phyloP scores from a whole-genome alignment of 192 early-diverging fungal species.

The Podila clonocystis region DNA sequence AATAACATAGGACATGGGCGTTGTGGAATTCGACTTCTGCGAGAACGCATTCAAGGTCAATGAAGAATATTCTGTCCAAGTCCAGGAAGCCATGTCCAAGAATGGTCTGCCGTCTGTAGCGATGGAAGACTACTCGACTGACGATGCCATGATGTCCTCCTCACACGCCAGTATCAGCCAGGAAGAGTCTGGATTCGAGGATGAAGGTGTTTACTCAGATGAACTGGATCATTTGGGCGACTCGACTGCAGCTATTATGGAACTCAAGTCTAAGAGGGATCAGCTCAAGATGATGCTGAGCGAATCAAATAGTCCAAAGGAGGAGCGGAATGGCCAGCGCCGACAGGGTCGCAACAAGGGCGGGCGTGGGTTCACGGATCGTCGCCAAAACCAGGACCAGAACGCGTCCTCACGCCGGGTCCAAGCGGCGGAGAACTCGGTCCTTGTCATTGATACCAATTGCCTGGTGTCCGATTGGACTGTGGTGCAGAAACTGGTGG shows the following conservation, averaged over 20 bases:
- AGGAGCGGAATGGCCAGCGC: constrained; percentile 3
- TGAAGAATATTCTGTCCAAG: constrained; percentile 16
- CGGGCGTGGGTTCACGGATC: constrained; percentile 11
- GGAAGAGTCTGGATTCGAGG: constrained; percentile 45
- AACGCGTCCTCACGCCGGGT: constrained; percentile 4
- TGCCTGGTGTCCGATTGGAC: constrained; percentile 64
- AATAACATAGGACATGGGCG: constrained; percentile 22
- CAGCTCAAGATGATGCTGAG: constrained; percentile 36
- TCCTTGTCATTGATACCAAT: constrained; percentile 66
- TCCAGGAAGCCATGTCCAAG: constrained; percentile 3
- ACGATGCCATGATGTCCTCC: constrained; percentile 28
- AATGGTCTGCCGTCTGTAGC: background rate
- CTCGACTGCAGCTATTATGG: constrained; percentile 32
- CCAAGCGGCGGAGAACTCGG: constrained; percentile 51
- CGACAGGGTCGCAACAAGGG: constrained; percentile 12
- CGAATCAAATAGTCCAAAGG: constrained; percentile 16
- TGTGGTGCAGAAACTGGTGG: constrained; percentile 52
- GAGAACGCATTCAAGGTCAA: constrained; percentile 49
- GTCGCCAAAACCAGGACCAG: background rate
- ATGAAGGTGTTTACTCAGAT: constrained; percentile 16
- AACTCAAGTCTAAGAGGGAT: constrained; percentile 45
- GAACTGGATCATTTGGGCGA: constrained; percentile 10
- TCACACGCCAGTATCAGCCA: constrained; percentile 39
- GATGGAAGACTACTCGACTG: constrained; percentile 30
- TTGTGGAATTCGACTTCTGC: constrained; percentile 46